Percentiles rank a stretch among this genome's conserved stretches.
phyloP scores from a whole-genome alignment of 1,284 basidiomycete species.

The Caloboletus inedulis region DNA sequence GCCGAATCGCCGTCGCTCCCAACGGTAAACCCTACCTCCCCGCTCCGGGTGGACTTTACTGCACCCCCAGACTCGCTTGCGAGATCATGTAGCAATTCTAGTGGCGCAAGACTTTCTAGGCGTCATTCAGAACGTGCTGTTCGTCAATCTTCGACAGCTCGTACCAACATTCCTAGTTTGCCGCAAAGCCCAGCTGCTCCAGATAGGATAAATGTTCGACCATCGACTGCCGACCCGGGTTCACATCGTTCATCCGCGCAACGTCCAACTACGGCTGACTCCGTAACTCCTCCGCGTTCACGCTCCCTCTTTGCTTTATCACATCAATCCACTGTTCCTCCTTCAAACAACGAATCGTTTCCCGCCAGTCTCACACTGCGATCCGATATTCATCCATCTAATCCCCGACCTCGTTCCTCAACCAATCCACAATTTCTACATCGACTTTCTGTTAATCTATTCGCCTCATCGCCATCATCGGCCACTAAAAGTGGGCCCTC shows the following conservation, averaged over 20 bases:
- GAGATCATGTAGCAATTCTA: constrained; percentile 27
- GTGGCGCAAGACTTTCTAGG: constrained; percentile 43
- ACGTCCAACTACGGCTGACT: constrained; percentile 32
- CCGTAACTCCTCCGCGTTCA: constrained; percentile 19
- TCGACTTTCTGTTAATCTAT: constrained; percentile 67
- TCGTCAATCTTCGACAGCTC: constrained; percentile 21
- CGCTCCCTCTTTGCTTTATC: constrained; percentile 28
- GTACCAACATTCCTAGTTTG: constrained; percentile 12
- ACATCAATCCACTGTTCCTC: constrained; percentile 17
- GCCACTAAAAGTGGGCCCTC: constrained; percentile 29
- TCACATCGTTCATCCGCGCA: constrained; percentile 14
- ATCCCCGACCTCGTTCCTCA: constrained; percentile 50
- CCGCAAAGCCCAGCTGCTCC: constrained; percentile 7
- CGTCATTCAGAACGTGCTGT: constrained; percentile 48
- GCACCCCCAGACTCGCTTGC: constrained; percentile 26
- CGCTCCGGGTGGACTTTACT: constrained; percentile 44
- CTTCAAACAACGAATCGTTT: constrained; percentile 14
- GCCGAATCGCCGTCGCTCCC: constrained; percentile 43
- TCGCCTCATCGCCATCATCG: constrained; percentile 47
- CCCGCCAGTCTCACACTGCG: constrained; percentile 13
- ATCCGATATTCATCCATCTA: constrained; percentile 15
- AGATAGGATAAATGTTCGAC: constrained; percentile 12
- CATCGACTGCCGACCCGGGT: constrained; percentile 21
- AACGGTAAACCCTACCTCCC: constrained; percentile 48
- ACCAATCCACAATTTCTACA: constrained; percentile 72